Percentiles rank a stretch among this genome's conserved stretches.
Conservation (phyloP, 225 moss, liverwort and hornwort genomes). For the Bryum argenteum region DNA sequence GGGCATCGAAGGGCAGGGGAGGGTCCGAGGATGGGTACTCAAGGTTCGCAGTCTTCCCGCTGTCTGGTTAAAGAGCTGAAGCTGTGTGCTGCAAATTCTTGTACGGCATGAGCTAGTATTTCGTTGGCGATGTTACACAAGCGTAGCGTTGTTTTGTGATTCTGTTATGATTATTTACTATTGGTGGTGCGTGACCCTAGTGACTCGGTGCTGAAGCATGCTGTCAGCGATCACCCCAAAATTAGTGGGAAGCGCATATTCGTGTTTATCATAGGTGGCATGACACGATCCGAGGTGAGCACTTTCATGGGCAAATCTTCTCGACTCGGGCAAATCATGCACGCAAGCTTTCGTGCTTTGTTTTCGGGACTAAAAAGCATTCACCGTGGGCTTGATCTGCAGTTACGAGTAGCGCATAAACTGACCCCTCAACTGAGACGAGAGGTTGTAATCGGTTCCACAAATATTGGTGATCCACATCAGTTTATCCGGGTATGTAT, state of each 20-base stretch:
- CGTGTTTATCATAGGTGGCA: constrained; percentile 92
- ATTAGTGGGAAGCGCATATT: constrained; percentile 77
- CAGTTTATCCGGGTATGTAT: constrained; percentile 81
- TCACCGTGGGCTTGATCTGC: constrained; percentile 44
- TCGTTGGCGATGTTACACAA: not conserved
- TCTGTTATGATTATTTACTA: constrained; percentile 23
- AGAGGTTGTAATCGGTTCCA: constrained; percentile 91
- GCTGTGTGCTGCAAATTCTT: constrained; percentile 9
- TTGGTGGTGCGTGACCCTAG: constrained; percentile 41
- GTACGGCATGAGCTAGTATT: constrained; percentile 3
- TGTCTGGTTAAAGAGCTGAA: constrained; percentile 22
- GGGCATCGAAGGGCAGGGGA: constrained; percentile 61
- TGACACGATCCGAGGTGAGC: constrained; percentile 94
- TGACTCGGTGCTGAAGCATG: constrained; percentile 58
- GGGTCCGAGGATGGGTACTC: constrained; percentile 61
- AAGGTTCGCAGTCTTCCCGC: constrained; percentile 38
- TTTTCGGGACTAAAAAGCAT: constrained; percentile 1
- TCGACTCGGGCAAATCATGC: not conserved
- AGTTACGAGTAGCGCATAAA: constrained; percentile 97
- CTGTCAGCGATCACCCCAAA: constrained; percentile 50
- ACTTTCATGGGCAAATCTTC: not conserved
- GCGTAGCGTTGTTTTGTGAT: not conserved
- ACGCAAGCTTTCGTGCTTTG: not conserved
- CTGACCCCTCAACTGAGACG: constrained; percentile 88
- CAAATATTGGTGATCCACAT: constrained; percentile 77